Evolutionary conservation across 768 basidiomycete species (phyloP), one percentile per base, ranked within the genome.

Genomic region (Podaxis pistillaris): DNA sequence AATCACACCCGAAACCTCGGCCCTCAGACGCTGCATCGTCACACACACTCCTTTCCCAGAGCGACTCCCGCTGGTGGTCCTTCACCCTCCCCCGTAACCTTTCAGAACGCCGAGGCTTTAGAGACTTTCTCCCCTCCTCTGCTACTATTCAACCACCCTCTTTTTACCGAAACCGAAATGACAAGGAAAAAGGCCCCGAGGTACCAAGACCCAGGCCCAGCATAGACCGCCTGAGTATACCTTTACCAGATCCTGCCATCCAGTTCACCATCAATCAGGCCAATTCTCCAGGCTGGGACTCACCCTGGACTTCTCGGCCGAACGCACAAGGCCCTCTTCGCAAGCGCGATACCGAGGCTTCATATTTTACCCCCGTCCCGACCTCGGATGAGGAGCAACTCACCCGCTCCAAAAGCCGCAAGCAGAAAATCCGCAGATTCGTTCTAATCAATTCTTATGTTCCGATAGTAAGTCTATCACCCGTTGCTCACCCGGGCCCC

Each of bases 371-470:
- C 50, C 69, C 74, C 11, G 69, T 66, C 62, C 71, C 71, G 5
- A 68, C 69, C 12, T 71, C 72, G 17, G 70, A 67, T 53, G 69
- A 72, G 33, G 68, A 72, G 7, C 70, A 70, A 12, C 67, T 69
- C 4, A 65, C 70, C 13, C 69, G 68, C 30, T 68, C 75, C 3
- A 66, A 68, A 13, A 75, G 64, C 67, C 22, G 68, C 68, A 57
- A 70, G 77, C 87, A 85, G 68, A 77, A 80, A 47, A 67, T 90
- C 53, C 82, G 89, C 53, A 72, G 77, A 8, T 94, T 91, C 68
- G 83, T 93, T 63, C 75, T 94, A 47, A 83, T 81, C 54, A 91
- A 94, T 66, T 74, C 83, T 58, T 92, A 92, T 71, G 89, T 92
- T 56, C 93, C 93, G 55, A 70, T 94, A 77, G 93, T 93, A 67